Evolutionary conservation across 2,329 filamentous ascomycete genomes (phyloP).

Genomic region (Fusarium sp.): DNA sequence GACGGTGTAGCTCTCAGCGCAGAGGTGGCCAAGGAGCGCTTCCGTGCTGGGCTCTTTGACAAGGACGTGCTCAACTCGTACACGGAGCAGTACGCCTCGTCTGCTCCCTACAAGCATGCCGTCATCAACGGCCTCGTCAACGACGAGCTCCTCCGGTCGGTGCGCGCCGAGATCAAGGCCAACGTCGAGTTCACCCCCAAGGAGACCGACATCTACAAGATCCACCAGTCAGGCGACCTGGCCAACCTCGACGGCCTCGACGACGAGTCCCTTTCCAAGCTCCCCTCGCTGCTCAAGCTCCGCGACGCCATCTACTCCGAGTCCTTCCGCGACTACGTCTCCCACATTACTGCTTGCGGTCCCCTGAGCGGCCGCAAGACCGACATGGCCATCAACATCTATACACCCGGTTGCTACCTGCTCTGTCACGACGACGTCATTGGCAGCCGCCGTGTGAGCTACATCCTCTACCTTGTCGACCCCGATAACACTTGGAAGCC

Average conservation of each 20-base stretch:
- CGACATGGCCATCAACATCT: slow-evolving; percentile 99
- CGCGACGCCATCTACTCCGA: slow-evolving; percentile 95
- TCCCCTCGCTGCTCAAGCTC: slow-evolving; percentile 91
- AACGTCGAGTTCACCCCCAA: slow-evolving; percentile 98
- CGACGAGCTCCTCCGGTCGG: slow-evolving; percentile 83
- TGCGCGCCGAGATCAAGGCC: slow-evolving; percentile 88
- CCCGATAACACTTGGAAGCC: slow-evolving; percentile 91
- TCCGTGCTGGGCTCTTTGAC: slow-evolving; percentile 76
- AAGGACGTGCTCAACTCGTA: slow-evolving; percentile 68
- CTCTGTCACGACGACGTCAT: slow-evolving; percentile 99
- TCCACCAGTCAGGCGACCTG: slow-evolving; percentile 97
- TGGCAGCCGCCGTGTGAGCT: slow-evolving; percentile 94
- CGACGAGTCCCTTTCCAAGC: slow-evolving; percentile 82
- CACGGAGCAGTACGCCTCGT: slow-evolving; percentile 71
- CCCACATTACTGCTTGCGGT: slow-evolving; percentile 86
- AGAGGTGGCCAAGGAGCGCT: slow-evolving; percentile 67
- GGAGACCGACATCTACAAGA: slow-evolving; percentile 99
- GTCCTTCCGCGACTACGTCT: slow-evolving; percentile 89
- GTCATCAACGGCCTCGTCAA: slow-evolving; percentile 88
- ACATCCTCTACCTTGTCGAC: slow-evolving; percentile 95
- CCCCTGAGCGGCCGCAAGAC: slow-evolving; percentile 93
- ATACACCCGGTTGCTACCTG: slow-evolving; percentile 94
- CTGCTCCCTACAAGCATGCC: slow-evolving; percentile 86
- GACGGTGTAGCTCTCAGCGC: slow-evolving; percentile 57
- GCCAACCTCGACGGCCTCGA: slow-evolving; percentile 96